phyloP scores from a whole-genome alignment of 768 basidiomycete genomes.

The Calvatia gigantea region DNA sequence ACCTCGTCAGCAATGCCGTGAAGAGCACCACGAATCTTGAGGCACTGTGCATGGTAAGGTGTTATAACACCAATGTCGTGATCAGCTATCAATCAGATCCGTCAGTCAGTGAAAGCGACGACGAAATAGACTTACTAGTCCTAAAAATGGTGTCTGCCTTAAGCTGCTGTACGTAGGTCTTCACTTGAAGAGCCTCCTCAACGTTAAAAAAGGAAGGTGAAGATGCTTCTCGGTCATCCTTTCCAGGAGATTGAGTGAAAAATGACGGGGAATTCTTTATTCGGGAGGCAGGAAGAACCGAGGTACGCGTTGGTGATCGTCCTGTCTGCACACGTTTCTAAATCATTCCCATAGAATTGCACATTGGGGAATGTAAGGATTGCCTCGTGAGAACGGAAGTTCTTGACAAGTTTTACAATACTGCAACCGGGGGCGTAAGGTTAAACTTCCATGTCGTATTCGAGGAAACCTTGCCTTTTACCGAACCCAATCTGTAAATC shows the following conservation, averaged over 20 bases:
- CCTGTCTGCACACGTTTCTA: conserved; percentile 41
- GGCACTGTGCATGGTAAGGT: background rate
- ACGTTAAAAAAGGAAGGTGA: conserved; percentile 75
- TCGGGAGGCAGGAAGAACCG: conserved; percentile 36
- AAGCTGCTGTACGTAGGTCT: conserved; percentile 40
- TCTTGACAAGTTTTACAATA: conserved; percentile 58
- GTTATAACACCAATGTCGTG: conserved; percentile 58
- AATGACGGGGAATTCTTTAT: conserved; percentile 52
- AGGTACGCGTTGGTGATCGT: conserved; percentile 37
- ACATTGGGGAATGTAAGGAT: conserved; percentile 64
- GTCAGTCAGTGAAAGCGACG: background rate
- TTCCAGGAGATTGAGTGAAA: conserved; percentile 60
- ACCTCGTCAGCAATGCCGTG: background rate
- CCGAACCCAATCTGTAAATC: conserved; percentile 23
- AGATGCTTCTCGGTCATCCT: conserved; percentile 61
- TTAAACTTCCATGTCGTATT: background rate
- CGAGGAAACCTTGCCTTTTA: conserved; percentile 22
- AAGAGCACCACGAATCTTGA: background rate
- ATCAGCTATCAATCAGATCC: conserved; percentile 30
- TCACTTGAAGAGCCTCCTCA: conserved; percentile 53
- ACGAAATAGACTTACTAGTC: conserved; percentile 34
- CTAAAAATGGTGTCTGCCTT: conserved; percentile 31
- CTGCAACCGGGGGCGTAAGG: conserved; percentile 26
- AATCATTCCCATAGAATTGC: conserved; percentile 52
- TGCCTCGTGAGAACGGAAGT: conserved; percentile 60